Evolutionary conservation across 2,329 filamentous ascomycete species (phyloP).

Genomic region (Cladosporium austrohemisphaericum): DNA sequence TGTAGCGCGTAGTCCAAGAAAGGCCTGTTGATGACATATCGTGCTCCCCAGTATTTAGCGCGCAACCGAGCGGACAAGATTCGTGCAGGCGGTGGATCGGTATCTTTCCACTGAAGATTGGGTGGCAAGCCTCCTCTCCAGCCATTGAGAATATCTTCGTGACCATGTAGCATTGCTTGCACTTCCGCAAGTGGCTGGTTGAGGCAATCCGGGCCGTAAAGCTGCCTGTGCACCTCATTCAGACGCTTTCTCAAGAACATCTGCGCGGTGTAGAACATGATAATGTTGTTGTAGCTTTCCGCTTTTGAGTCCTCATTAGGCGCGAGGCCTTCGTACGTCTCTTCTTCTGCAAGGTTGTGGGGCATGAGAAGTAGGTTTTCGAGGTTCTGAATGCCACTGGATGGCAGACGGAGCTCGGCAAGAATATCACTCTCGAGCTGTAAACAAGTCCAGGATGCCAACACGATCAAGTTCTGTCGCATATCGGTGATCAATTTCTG

Average conservation of each 20-base stretch:
- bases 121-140: slow-evolving; percentile 52
- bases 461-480: slow-evolving; percentile 41
- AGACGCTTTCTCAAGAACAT: slow-evolving; percentile 57
- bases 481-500: slow-evolving; percentile 31
- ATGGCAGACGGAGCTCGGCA: slow-evolving; percentile 68
- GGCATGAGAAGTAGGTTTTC: slow-evolving; percentile 65
- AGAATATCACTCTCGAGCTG: slow-evolving; percentile 94
- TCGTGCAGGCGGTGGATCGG: slow-evolving; percentile 66
- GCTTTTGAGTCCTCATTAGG: slow-evolving; percentile 20
- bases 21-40: slow-evolving; percentile 83
- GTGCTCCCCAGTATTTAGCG: slow-evolving; percentile 91
- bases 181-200: slow-evolving; percentile 22
- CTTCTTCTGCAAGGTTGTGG: slow-evolving; percentile 47
- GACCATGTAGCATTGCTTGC: slow-evolving; percentile 30
- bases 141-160: slow-evolving; percentile 41
- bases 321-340: slow-evolving; percentile 25
- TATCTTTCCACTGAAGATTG: slow-evolving; percentile 59
- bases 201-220: slow-evolving; percentile 44
- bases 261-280: slow-evolving; percentile 60
- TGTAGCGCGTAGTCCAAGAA: slow-evolving; percentile 63
- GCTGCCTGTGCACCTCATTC: slow-evolving; percentile 53
- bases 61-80: slow-evolving; percentile 80
- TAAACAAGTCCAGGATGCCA: slow-evolving; percentile 90
- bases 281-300: slow-evolving; percentile 37
- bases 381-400: slow-evolving; percentile 56